phyloP scores from a whole-genome alignment of 2,329 filamentous ascomycete genomes.

The Penicillium corylophilum region DNA sequence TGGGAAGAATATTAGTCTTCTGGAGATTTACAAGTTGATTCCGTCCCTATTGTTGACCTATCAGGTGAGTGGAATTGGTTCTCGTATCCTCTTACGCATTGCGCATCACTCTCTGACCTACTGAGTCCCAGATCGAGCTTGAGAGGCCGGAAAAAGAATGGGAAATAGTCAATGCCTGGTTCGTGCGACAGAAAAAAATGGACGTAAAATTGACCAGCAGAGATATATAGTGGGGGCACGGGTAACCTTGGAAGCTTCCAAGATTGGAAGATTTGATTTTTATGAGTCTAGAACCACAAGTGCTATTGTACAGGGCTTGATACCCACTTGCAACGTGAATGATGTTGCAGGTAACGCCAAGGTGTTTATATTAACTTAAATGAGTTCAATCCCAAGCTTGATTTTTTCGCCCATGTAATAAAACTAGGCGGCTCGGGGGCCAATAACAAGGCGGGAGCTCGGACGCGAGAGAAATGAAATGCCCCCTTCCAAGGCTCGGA shows the following conservation, averaged over 20 bases:
- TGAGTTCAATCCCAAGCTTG: not conserved
- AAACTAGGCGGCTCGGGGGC: not conserved
- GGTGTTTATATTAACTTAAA: not conserved
- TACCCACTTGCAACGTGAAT: not conserved
- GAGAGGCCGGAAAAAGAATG: conserved; percentile 18
- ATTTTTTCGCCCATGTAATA: not conserved
- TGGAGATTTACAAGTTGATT: conserved; percentile 62
- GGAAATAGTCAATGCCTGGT: conserved; percentile 51
- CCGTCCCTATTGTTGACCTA: conserved; percentile 47
- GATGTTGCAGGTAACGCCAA: no score
- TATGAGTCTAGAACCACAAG: not conserved
- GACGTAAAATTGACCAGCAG: conserved; percentile 24
- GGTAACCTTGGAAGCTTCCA: not conserved
- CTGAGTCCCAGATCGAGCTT: conserved; percentile 15
- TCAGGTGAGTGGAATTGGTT: conserved; percentile 9
- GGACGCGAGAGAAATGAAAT: not conserved
- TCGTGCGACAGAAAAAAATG: conserved; percentile 44
- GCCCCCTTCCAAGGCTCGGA: not conserved
- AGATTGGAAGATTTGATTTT: no score
- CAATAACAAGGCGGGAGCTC: not conserved
- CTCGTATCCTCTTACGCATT: no score
- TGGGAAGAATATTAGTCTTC: conserved; percentile 54
- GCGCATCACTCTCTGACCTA: not conserved
- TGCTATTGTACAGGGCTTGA: not conserved
- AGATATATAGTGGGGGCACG: not conserved